Evolutionary conservation across 2,329 filamentous ascomycete species (phyloP).

Genomic region (Neopestalotiopsis clavispora): DNA sequence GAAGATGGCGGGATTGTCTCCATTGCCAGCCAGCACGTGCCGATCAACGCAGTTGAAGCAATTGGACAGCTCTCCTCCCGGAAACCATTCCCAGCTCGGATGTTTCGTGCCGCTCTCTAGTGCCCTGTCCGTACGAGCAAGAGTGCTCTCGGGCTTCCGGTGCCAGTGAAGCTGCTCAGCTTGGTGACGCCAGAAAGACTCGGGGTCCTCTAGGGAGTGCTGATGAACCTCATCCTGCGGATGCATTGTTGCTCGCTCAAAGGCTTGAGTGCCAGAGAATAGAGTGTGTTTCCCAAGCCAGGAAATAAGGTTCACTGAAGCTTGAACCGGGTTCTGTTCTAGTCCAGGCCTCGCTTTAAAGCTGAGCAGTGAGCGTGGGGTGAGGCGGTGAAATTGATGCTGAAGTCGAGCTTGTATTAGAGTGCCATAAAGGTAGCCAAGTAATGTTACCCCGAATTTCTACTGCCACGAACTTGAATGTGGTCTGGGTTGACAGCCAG

Average conservation of each 20-base stretch:
- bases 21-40: constrained; percentile 81
- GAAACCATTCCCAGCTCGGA: constrained; percentile 88
- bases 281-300: too few species aligned
- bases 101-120: constrained; percentile 68
- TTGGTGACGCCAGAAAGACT: constrained; percentile 76
- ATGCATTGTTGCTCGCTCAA: constrained; percentile 33
- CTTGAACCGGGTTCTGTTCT: neutral
- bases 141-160: constrained; percentile 68
- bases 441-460: neutral
- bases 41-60: constrained; percentile 92
- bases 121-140: constrained; percentile 66
- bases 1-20: constrained; percentile 75
- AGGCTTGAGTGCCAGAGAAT: neutral
- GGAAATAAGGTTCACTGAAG: neutral
- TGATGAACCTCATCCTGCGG: constrained; percentile 57
- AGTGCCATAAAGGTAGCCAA: neutral
- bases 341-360: too few species aligned
- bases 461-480: neutral
- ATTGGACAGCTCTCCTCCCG: constrained; percentile 85
- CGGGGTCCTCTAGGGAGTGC: constrained; percentile 70
- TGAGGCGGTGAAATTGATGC: neutral
- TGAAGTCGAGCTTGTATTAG: neutral
- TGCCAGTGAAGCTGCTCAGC: constrained; percentile 83
- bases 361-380: too few species aligned
- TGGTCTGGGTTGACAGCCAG: neutral